Evolutionary conservation across 495 filamentous ascomycete genomes (phyloP).

Genomic region (Aspergillus ostianus): DNA sequence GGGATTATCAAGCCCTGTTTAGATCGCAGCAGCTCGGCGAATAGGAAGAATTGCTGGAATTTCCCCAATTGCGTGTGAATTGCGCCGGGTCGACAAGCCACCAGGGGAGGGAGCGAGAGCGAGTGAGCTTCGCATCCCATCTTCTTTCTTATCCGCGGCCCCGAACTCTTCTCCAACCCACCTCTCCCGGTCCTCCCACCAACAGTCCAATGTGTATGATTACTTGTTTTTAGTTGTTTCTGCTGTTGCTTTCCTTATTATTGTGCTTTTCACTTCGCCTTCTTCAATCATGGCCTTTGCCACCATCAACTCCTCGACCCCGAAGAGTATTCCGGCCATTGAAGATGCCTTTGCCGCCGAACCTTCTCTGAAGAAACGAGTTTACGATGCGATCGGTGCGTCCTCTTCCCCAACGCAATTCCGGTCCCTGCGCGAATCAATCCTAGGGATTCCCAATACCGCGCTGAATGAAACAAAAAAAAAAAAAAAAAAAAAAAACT

Average conservation of each 20-base stretch:
- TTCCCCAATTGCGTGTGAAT: not conserved
- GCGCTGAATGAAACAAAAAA: not conserved
- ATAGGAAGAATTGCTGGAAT: not conserved
- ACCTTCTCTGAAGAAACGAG: constrained; percentile 42
- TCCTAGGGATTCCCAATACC: not conserved
- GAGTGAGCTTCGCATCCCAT: constrained; percentile 1
- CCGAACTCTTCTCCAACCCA: constrained; percentile 5
- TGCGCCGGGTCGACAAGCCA: constrained; percentile 3
- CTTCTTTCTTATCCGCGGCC: constrained; percentile 4
- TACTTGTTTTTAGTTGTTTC: constrained; percentile 2
- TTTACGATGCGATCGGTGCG: constrained; percentile 52
- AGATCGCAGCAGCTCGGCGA: not conserved
- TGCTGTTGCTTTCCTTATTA: not conserved
- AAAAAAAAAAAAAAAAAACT: constrained; percentile 5
- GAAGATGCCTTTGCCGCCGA: constrained; percentile 48
- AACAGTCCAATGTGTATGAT: not conserved
- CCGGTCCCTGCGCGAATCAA: not conserved
- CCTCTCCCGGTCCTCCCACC: not conserved
- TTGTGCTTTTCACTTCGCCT: not conserved
- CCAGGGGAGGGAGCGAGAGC: not conserved
- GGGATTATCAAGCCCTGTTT: not conserved
- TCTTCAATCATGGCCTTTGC: constrained; percentile 42
- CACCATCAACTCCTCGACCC: constrained; percentile 37
- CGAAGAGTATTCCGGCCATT: constrained; percentile 31
- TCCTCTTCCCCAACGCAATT: constrained; percentile 12